These are phyloP conservation scores for Babesia caballi DNA, from an alignment of 169 alveolate species.

Conservation along the genomic window DNA sequence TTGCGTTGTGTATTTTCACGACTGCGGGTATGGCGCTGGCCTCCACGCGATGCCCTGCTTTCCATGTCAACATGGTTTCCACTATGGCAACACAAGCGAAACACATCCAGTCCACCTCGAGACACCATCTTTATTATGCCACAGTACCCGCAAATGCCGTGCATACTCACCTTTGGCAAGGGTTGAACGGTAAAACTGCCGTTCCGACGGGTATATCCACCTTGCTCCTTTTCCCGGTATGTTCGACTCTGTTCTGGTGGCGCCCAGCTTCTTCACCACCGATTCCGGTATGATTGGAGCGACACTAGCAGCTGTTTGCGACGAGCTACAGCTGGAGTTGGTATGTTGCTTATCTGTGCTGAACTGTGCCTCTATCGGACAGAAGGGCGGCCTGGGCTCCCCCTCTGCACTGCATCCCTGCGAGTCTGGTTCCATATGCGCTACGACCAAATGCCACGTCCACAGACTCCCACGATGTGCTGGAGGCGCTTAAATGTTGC, in stretches of 20 bases:
- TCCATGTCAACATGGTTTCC: background rate
- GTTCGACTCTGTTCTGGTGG: slow-evolving; percentile 61
- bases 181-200: slow-evolving; percentile 72
- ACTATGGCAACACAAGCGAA: background rate
- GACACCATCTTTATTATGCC: no score
- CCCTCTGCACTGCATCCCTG: background rate
- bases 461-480: no score
- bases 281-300: background rate
- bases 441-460: no score
- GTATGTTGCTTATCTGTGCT: slow-evolving; percentile 5
- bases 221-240: slow-evolving; percentile 65
- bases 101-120: no score
- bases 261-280: slow-evolving; percentile 6
- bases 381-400: background rate
- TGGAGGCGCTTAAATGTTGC: no score
- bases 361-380: slow-evolving; percentile 25
- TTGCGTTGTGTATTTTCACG: slow-evolving; percentile 72
- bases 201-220: slow-evolving; percentile 78
- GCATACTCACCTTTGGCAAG: slow-evolving; percentile 68
- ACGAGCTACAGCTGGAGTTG: slow-evolving; percentile 23
- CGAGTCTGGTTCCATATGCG: background rate
- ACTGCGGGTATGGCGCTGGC: slow-evolving; percentile 61
- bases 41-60: slow-evolving; percentile 66
- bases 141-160: no score
- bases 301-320: slow-evolving; percentile 11